Conservation (phyloP, 2,329 filamentous ascomycete species). For the Basipetospora sp. region DNA sequence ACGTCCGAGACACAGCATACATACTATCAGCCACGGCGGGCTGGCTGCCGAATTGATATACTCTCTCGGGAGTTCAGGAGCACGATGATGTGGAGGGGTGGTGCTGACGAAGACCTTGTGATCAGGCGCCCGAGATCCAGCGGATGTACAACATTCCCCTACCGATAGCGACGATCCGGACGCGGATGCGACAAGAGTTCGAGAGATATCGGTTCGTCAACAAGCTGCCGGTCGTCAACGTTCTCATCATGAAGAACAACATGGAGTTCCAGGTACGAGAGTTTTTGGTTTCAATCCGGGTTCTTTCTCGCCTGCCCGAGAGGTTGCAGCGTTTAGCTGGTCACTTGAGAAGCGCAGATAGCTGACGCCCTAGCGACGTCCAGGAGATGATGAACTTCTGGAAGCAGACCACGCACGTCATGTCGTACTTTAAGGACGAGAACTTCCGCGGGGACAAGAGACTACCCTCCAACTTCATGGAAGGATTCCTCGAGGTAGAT, state of each 20-base stretch:
- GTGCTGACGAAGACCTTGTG: no score
- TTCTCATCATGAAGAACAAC: constrained; percentile 79
- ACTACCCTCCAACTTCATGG: constrained; percentile 81
- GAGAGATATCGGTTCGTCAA: constrained; percentile 88
- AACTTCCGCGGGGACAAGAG: constrained; percentile 59
- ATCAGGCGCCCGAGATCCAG: constrained; percentile 86
- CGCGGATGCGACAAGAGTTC: constrained; percentile 91
- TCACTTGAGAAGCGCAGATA: no score
- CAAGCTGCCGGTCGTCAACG: constrained; percentile 75
- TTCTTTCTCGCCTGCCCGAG: neutral
- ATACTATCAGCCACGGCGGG: no score
- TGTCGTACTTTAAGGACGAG: constrained; percentile 91
- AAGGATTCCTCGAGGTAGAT: constrained; percentile 85
- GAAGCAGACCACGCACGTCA: constrained; percentile 90
- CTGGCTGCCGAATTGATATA: no score
- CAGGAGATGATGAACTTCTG: constrained; percentile 98
- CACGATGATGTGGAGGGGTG: no score
- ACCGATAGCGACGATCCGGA: constrained; percentile 74
- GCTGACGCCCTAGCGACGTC: neutral
- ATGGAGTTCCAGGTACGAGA: constrained; percentile 77
- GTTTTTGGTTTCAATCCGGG: neutral
- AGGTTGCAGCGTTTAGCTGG: no score
- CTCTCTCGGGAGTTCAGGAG: no score
- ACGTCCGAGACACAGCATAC: constrained; percentile 42
- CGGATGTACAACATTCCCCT: constrained; percentile 90